Evolutionary conservation across 2,329 filamentous ascomycete genomes (phyloP), one percentile per base, ranked within the genome.

Genomic region (Sarocladiaceae sp.): DNA sequence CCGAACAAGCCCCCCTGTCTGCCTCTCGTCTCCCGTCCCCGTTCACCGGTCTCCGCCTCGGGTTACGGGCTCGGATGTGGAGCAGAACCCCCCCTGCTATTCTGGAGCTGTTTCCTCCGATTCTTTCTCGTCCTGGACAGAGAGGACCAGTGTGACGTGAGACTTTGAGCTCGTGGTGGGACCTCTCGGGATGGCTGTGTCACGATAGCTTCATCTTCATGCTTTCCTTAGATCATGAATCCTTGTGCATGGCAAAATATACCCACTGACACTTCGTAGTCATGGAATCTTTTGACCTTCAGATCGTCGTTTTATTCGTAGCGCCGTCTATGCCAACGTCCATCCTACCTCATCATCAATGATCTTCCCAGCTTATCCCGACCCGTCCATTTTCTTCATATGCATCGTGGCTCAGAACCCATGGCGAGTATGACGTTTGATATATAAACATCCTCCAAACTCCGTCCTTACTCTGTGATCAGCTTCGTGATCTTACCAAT

Each of bases 401-500:
- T 41, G 42, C 31, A 44, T 34, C 31, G 35, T 34, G 15, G n/a
- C 5, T 33, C 32, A 33, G 19, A 15, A 18, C 32, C 13, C 15
- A 41, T 29, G 23, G 24, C 37, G 12, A 39, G 23, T 15, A 33
- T 15, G 32, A 33, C 32, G 15, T 33, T 33, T 33, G 32, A 33
- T 33, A 33, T 13, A 33, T 33, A 33, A 15, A n/a, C 32, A 33
- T 33, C 44, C 39, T 0, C 64, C 62, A 15, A n/a, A 10, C 26
- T n/a, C 23, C 29, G 13, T 29, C 31, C 15, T 43, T 43, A 43
- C 27, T 69, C 64, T 6, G 60, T 68, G 56, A 80, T 73, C 51
- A 98, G 78, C 76, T 90, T 96, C 48, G 88, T 96, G 64, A 98
- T 94, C 79, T 98, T 98, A 60, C 93, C 93, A 70, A 98, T 98